A percentile compares a stretch with the other conserved stretches of the same genome.
Evolutionary conservation across 345 rosid species (phyloP).

Genomic region (Leavenworthia alabamica): DNA sequence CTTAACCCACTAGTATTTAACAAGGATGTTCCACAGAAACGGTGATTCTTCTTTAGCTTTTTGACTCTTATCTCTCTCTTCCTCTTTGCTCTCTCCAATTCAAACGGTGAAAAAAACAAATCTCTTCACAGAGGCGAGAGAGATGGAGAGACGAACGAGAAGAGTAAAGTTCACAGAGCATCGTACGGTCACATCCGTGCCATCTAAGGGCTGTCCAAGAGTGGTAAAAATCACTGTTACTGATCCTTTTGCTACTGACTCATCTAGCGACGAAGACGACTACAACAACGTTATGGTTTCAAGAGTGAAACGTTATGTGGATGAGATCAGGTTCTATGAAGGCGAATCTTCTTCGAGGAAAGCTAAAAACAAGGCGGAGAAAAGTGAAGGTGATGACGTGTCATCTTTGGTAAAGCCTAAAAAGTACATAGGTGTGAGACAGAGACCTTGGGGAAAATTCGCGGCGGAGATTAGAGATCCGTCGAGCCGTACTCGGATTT

Average conservation of each 20-base stretch:
- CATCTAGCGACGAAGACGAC: conserved; percentile 27
- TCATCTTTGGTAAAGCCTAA: not conserved
- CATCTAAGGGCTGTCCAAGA: conserved; percentile 7
- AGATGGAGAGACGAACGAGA: conserved; percentile 33
- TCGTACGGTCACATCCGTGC: conserved; percentile 9
- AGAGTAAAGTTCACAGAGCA: conserved; percentile 29
- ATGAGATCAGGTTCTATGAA: conserved; percentile 17
- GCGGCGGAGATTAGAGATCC: conserved; percentile 98
- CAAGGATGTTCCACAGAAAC: conserved; percentile 9
- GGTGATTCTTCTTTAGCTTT: conserved; percentile 4
- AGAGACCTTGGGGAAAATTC: conserved; percentile 83
- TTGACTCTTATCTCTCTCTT: conserved; percentile 10
- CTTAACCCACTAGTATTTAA: not conserved
- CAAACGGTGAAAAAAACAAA: not conserved
- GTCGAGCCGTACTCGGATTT: conserved; percentile 58
- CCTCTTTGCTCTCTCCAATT: not conserved
- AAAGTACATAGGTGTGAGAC: conserved; percentile 51
- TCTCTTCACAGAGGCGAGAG: not conserved
- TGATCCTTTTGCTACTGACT: conserved; percentile 30
- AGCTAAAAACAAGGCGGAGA: not conserved
- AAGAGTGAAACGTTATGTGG: conserved; percentile 23
- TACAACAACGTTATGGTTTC: not conserved
- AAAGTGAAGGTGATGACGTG: conserved; percentile 5
- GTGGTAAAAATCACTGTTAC: conserved; percentile 18
- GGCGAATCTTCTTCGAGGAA: not conserved